These are phyloP conservation scores for Apiotrichum sp. DNA, from an alignment of 1,284 basidiomycete genomes.

Conservation along the genomic window DNA sequence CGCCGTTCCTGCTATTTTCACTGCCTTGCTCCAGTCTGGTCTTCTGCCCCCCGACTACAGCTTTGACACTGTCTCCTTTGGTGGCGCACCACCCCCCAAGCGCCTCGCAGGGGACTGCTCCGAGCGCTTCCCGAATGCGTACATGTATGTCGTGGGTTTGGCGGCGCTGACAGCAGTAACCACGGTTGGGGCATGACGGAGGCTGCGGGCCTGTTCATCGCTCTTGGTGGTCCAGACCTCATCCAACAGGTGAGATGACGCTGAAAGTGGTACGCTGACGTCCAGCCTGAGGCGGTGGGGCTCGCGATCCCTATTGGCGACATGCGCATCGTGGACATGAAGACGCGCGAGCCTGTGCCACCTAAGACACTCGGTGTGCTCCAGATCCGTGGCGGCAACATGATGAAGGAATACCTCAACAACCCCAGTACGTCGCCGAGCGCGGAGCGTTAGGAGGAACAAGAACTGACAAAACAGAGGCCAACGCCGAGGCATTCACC, in stretches of 20 bases:
- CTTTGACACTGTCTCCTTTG: constrained; percentile 38
- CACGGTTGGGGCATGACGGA: constrained; percentile 18
- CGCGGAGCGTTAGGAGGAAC: background rate
- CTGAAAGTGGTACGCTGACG: too few relatives aligned
- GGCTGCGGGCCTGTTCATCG: constrained; percentile 7
- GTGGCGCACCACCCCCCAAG: constrained; percentile 38
- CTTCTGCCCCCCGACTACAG: constrained; percentile 15
- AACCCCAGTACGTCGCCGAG: constrained; percentile 2
- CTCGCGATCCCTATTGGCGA: constrained; percentile 36
- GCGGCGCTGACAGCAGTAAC: background rate
- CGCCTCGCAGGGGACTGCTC: constrained; percentile 28
- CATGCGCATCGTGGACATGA: constrained; percentile 30
- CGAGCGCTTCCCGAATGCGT: constrained; percentile 27
- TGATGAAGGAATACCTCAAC: constrained; percentile 40
- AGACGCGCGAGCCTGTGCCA: constrained; percentile 20
- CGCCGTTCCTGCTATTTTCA: constrained; percentile 39
- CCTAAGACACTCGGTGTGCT: constrained; percentile 27
- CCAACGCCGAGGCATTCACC: constrained; percentile 17
- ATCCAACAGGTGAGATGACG: constrained; percentile 9
- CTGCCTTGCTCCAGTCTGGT: constrained; percentile 29
- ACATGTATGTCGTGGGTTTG: background rate
- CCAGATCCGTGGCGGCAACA: constrained; percentile 34
- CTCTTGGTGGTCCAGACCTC: constrained; percentile 24
- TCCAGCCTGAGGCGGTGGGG: constrained; percentile 19
- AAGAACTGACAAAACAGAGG: background rate